Conservation (phyloP, 139 green algal species). For the Picochlorum sp. region DNA sequence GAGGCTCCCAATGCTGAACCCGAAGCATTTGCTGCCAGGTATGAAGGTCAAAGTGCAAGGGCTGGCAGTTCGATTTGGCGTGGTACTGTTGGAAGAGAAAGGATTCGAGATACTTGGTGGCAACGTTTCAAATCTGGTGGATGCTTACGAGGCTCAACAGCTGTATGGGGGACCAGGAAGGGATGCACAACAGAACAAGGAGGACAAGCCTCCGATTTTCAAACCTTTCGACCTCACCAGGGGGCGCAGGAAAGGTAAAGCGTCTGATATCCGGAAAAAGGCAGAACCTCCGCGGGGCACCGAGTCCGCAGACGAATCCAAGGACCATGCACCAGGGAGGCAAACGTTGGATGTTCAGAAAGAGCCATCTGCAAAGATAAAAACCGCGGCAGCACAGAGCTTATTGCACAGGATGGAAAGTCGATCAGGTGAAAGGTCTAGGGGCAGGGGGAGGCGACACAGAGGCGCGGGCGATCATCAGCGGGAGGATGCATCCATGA, state of each 20-base stretch:
- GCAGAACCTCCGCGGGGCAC: too few species aligned
- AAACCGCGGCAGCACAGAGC: conserved; percentile 1
- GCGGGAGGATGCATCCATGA: conserved; percentile 24
- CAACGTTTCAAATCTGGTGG: conserved; percentile 30
- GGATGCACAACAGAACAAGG: conserved; percentile 1
- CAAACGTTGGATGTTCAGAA: too few species aligned
- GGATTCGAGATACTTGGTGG: conserved; percentile 35
- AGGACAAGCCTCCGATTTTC: conserved; percentile 32
- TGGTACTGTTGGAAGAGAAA: conserved; percentile 32
- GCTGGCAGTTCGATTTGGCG: conserved; percentile 9
- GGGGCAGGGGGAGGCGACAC: conserved; percentile 5
- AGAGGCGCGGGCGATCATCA: conserved; percentile 21
- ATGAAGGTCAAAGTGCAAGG: conserved; percentile 11
- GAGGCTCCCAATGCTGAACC: conserved; percentile 4
- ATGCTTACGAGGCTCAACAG: conserved; percentile 32
- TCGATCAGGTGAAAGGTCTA: not conserved
- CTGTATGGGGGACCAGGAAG: conserved; percentile 29
- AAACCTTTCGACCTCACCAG: conserved; percentile 27
- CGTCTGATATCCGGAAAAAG: too few species aligned
- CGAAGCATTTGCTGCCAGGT: conserved; percentile 14
- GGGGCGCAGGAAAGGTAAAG: not conserved
- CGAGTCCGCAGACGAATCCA: too few species aligned
- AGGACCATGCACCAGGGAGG: too few species aligned
- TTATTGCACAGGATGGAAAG: not conserved
- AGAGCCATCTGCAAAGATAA: not conserved